Evolutionary conservation across 1,284 basidiomycete species (phyloP).

Genomic region (Pseudozyma sp.): DNA sequence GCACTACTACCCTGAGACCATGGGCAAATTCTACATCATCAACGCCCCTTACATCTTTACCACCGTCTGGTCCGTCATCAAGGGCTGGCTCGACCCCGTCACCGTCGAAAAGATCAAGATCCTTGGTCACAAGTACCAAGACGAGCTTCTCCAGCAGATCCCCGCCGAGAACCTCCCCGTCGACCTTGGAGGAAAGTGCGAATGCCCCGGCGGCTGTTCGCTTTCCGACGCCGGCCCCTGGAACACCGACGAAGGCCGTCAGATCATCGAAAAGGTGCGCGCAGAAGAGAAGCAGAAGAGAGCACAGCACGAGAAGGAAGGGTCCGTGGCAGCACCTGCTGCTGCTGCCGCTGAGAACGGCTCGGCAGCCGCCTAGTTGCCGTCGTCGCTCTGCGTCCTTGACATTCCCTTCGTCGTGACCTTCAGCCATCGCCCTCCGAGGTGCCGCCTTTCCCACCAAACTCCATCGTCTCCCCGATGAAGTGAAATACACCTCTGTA

Average conservation of each 20-base stretch:
- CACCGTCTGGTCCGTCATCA: conserved; percentile 88
- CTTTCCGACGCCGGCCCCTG: conserved; percentile 93
- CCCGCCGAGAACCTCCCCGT: conserved; percentile 83
- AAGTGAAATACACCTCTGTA: too few relatives aligned
- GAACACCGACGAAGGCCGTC: conserved; percentile 73
- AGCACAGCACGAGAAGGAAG: conserved; percentile 31
- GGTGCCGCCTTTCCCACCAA: too few relatives aligned
- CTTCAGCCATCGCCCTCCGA: too few relatives aligned
- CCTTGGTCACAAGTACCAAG: conserved; percentile 57
- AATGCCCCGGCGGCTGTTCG: conserved; percentile 84
- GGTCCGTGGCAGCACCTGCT: conserved; percentile 11
- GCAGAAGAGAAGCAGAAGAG: conserved; percentile 51
- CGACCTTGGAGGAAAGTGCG: conserved; percentile 85
- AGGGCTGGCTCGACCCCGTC: conserved; percentile 93
- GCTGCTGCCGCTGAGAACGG: conserved; percentile 22
- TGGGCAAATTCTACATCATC: conserved; percentile 94
- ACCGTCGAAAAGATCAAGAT: conserved; percentile 80
- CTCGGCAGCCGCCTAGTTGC: conserved; percentile 10
- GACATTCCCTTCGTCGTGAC: too few relatives aligned
- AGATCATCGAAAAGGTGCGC: conserved; percentile 60
- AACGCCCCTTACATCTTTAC: conserved; percentile 87
- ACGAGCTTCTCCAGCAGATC: conserved; percentile 72
- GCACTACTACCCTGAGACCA: conserved; percentile 80
- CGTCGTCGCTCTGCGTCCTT: neutral
- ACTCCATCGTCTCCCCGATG: neutral